Evolutionary conservation across 495 filamentous ascomycete genomes (phyloP).

Genomic region (Chaetomidium leptoderma): DNA sequence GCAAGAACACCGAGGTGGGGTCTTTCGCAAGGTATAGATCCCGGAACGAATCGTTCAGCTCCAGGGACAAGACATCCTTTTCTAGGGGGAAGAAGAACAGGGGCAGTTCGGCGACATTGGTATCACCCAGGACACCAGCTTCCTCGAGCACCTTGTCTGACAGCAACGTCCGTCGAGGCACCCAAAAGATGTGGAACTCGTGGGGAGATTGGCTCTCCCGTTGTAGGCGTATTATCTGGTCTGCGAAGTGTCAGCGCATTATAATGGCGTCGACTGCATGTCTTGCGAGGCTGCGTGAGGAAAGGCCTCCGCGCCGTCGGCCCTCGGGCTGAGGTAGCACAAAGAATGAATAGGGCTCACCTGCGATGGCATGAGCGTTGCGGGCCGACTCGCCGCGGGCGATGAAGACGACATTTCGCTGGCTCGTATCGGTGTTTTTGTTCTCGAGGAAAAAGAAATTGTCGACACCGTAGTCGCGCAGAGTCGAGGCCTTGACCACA

Average conservation of each 20-base stretch:
- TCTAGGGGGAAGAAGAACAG: constrained; percentile 89
- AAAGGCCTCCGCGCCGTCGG: constrained; percentile 28
- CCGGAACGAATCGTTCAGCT: constrained; percentile 78
- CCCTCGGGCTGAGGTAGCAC: constrained; percentile 22
- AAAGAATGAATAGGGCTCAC: too few relatives aligned
- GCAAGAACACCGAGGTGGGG: constrained; percentile 78
- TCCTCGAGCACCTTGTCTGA: constrained; percentile 91
- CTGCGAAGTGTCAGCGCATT: constrained; percentile 50
- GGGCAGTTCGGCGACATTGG: constrained; percentile 78
- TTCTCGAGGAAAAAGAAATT: constrained; percentile 95
- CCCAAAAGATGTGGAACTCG: constrained; percentile 93
- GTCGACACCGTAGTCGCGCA: constrained; percentile 89
- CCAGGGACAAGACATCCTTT: constrained; percentile 84
- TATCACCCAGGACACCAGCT: constrained; percentile 87
- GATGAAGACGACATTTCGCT: constrained; percentile 93
- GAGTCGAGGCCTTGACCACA: constrained; percentile 83
- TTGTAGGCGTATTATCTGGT: constrained; percentile 86
- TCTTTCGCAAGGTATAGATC: constrained; percentile 91
- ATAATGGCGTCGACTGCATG: constrained; percentile 18
- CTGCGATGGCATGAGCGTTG: constrained; percentile 77
- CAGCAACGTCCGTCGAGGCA: constrained; percentile 84
- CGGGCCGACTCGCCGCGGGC: constrained; percentile 80
- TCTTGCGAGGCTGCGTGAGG: constrained; percentile 8
- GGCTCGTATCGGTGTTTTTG: constrained; percentile 82
- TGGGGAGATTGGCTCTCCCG: constrained; percentile 80